Conservation (phyloP, 108 stramenopile species). For the Epithemia pelagica region DNA sequence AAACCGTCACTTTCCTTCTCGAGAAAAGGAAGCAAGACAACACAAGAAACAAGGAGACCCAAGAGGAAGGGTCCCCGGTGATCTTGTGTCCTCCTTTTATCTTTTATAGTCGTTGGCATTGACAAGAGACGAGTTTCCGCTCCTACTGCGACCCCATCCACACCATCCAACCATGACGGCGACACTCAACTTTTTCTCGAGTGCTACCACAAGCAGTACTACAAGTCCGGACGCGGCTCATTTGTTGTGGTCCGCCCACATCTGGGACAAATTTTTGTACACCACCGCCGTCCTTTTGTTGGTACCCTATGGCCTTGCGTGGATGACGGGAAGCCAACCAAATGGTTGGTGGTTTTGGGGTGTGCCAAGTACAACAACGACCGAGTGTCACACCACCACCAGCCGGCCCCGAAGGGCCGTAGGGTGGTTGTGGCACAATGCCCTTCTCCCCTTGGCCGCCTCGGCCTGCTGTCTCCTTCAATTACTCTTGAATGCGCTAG, state of each 20-base stretch:
- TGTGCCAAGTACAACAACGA: neutral
- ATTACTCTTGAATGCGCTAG: slow-evolving; percentile 56
- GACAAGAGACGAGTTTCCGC: too few relatives aligned
- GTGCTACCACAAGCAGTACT: too few relatives aligned
- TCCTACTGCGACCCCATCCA: too few relatives aligned
- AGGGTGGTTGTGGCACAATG: slow-evolving; percentile 11
- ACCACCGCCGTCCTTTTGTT: neutral
- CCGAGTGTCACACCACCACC: neutral
- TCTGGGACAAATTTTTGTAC: neutral
- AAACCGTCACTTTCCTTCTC: too few relatives aligned
- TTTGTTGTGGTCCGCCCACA: neutral
- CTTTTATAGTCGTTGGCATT: too few relatives aligned
- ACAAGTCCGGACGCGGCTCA: too few relatives aligned
- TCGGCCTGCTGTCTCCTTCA: slow-evolving; percentile 79
- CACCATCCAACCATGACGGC: too few relatives aligned
- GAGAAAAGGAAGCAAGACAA: too few relatives aligned
- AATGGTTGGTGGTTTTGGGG: neutral
- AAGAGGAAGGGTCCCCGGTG: too few relatives aligned
- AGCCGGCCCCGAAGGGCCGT: neutral
- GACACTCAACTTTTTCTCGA: too few relatives aligned
- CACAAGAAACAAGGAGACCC: too few relatives aligned
- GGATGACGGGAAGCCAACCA: neutral
- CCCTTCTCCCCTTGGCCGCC: slow-evolving; percentile 48
- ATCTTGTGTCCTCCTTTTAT: too few relatives aligned
- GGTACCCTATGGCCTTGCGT: neutral